Evolutionary conservation across 495 filamentous ascomycete species (phyloP), one percentile per base, ranked within the genome.

Genomic region (Entonaema liquescens): DNA sequence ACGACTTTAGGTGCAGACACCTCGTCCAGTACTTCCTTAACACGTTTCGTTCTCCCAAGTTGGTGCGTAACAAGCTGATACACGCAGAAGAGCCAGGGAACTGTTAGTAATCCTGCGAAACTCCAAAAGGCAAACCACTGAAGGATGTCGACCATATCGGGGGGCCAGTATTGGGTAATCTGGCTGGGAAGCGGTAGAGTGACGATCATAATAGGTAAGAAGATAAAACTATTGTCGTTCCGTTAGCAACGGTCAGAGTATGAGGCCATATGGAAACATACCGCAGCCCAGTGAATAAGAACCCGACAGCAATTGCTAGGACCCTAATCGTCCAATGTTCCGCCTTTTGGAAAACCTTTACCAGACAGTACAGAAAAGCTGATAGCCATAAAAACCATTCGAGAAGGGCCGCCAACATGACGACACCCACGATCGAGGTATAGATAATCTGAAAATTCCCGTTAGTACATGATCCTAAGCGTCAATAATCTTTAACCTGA

Each of bases 71-170:
- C 89, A 13, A 97, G 87, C 70, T 94, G 89, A 76, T 95, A 97
- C 49, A 98, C 86, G 78, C 95, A 98, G 73, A 97, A 92, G 3
- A 97, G 85, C 94, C 94, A 98, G 2, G 95, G 95, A 7, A 97
- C 84, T 1, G 90, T 91, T 33, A 99, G 80, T 12, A 98, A 86
- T 56, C 84, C 88, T 0, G 95, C 89, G 73, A 99, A 99, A n/a
- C 92, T 87, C 89, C 92, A 97, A 76, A 99, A 98, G 3, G 94
- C 95, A 71, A 98, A 98, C 93, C 93, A 96, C 76, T 98, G 95
- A 17, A 98, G 85, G 53, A 91, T 83, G 19, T 68, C 76, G 40
- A 94, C 90, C 82, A 95, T 84, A 2, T 67, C 25, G 5, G 72
- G 25, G 1, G 95, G 95, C 78, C 94, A 94, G 65, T 91, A 83